Evolutionary conservation across 2,329 filamentous ascomycete genomes (phyloP), one percentile per base, ranked within the genome.

Genomic region (Botrytis galanthina): DNA sequence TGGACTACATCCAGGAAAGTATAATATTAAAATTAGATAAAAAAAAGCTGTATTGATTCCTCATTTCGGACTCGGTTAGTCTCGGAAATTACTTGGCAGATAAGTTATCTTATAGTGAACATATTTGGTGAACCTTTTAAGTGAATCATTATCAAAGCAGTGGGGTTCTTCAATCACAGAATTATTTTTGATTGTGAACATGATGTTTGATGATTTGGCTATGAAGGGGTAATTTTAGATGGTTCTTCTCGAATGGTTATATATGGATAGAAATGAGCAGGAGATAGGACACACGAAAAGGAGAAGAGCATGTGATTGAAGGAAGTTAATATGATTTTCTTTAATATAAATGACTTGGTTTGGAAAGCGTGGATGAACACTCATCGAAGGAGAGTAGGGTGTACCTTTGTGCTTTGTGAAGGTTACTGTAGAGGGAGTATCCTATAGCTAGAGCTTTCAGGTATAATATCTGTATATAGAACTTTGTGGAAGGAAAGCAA

Each of bases 1-100:
- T 29, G 32, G 2, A 3, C 14, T 9, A 18, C 7, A 29, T 0
- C 9, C n/a, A 9, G 5, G 0, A 29, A 57, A 18, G 9, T 18
- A 1, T 9, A 29, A 29, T 16, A 8, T 57, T 29, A 5, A 32
- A 57, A 57, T 9, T 29, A 18, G 51, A 57, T 54, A 57, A 57
- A 8, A 29, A 29, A 29, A 16, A 16, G 1, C 1, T 18, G n/a
- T 29, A 57, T 57, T 29, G n/a, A 18, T 57, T 5, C 3, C 18
- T 57, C n/a, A 29, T 18, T 29, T 32, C n/a, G 16, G n/a, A 4
- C 1, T 57, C n/a, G 51, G n/a, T 14, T 57, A 57, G 14, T 16
- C n/a, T 57, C n/a, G n/a, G 51, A 57, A 16, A 9, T 18, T 16
- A 35, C 3, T 35, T 4, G 4, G 3, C 12, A 32, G 51, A 29